These are phyloP conservation scores for Grosmannia clavigera DNA, from an alignment of 2,329 filamentous ascomycete genomes.

Conservation along the genomic window DNA sequence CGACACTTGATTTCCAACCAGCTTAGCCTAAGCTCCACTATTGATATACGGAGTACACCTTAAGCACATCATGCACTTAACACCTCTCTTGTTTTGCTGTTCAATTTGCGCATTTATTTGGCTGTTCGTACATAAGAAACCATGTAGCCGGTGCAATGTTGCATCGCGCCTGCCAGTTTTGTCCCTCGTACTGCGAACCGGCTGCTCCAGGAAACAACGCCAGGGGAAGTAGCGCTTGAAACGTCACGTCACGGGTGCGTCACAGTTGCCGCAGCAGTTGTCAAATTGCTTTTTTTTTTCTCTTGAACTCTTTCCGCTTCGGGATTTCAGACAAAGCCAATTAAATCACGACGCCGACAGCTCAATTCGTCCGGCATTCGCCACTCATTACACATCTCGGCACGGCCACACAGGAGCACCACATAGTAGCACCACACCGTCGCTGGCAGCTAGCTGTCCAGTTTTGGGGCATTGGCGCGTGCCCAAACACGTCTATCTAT, in stretches of 20 bases:
- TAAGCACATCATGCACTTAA: background rate
- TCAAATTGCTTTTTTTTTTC: background rate
- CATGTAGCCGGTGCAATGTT: background rate
- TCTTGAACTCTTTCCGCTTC: background rate
- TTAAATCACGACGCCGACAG: background rate
- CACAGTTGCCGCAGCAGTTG: background rate
- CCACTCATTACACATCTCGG: background rate
- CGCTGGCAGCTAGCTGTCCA: background rate
- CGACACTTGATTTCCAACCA: background rate
- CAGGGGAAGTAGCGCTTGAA: background rate
- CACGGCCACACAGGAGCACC: background rate
- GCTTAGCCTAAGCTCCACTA: background rate
- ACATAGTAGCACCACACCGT: background rate
- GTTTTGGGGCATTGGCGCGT: background rate
- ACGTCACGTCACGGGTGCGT: background rate
- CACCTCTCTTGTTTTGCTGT: too few species aligned
- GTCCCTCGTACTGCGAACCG: background rate
- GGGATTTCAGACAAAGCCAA: background rate
- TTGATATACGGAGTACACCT: background rate
- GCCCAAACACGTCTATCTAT: background rate
- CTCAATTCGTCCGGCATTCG: background rate
- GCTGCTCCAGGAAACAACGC: background rate
- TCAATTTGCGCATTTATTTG: background rate
- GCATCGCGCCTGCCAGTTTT: background rate
- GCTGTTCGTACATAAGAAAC: background rate